Percentiles rank a stretch among this genome's conserved stretches.
Conservation (phyloP, 371 early-diverging fungal genomes). For the Parasitella parasitica region DNA sequence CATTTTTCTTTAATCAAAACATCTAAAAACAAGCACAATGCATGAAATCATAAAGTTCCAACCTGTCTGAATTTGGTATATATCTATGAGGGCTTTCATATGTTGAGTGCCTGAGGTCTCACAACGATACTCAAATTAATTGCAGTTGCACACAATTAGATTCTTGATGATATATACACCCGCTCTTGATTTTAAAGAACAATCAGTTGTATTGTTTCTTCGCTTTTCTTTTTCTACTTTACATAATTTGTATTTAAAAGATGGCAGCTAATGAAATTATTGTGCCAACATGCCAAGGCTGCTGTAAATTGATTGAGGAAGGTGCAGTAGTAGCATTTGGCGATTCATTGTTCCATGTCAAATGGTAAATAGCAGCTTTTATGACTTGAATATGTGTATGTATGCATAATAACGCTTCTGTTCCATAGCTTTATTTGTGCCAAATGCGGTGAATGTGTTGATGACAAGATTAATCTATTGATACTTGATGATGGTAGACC, state of each 20-base stretch:
- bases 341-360: conserved; percentile 78
- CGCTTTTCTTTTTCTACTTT: neutral
- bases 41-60: neutral
- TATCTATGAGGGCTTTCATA: too few relatives aligned
- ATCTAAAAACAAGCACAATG: neutral
- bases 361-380: conserved; percentile 55
- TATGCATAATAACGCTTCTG: neutral
- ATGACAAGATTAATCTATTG: conserved; percentile 72
- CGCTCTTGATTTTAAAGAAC: neutral
- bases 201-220: conserved; percentile 7
- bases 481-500: conserved; percentile 79
- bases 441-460: conserved; percentile 69
- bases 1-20: neutral
- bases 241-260: neutral
- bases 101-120: neutral
- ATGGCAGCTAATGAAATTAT: conserved; percentile 15
- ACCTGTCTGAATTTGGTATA: neutral
- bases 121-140: neutral
- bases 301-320: conserved; percentile 67
- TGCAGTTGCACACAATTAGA: neutral
- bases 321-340: conserved; percentile 82
- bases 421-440: conserved; percentile 72
- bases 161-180: neutral
- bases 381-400: neutral
- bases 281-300: conserved; percentile 60